A percentile compares a stretch with the other conserved stretches of the same genome.
Conservation (phyloP, 345 rosid genomes). For the Eucalyptus brandiana region DNA sequence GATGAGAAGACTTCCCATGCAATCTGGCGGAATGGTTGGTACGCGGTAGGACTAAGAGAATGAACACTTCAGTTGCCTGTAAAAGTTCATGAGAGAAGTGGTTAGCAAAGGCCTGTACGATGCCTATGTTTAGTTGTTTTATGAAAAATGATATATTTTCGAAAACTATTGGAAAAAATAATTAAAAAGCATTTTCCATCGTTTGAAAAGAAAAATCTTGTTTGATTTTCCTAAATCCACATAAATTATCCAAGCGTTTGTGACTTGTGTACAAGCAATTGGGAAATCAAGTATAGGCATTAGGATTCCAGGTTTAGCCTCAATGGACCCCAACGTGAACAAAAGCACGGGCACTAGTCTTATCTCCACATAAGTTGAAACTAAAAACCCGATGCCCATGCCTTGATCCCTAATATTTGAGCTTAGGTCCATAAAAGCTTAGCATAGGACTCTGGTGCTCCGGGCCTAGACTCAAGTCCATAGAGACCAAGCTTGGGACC, state of each 20-base stretch:
- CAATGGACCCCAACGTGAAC: not conserved
- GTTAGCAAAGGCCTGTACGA: not conserved
- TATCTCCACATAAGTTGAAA: not conserved
- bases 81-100: not conserved
- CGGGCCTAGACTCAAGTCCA: not conserved
- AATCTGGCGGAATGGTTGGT: not conserved
- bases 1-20: not conserved
- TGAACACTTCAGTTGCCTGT: not conserved
- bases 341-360: not conserved
- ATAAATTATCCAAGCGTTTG: rapidly evolving
- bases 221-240: not conserved
- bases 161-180: not conserved
- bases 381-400: not conserved
- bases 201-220: not conserved
- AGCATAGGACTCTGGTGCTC: rapidly evolving
- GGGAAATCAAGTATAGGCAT: not conserved
- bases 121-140: not conserved
- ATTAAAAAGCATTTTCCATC: not conserved
- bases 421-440: not conserved
- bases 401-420: not conserved
- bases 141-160: not conserved
- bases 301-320: not conserved
- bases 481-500: not conserved
- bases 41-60: not conserved
- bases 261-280: not conserved